Conservation (phyloP, 2,329 filamentous ascomycete species). For the Talaromyces sp. region DNA sequence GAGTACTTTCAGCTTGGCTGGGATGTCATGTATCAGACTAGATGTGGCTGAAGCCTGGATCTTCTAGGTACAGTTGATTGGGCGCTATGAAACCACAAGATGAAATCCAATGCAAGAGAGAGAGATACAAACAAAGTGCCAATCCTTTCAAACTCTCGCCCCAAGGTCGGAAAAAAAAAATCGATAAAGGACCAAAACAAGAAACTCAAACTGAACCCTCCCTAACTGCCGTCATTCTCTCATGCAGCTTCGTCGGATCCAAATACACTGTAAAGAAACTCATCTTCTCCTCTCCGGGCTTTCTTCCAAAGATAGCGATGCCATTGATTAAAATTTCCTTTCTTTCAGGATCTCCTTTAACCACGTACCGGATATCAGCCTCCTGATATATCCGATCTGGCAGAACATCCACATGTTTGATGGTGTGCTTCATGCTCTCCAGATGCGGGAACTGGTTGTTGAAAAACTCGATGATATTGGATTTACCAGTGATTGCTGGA, state of each 20-base stretch:
- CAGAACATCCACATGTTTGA: conserved; percentile 13
- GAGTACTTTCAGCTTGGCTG: not conserved
- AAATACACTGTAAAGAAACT: conserved; percentile 11
- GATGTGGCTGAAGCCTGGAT: not conserved
- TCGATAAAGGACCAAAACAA: not conserved
- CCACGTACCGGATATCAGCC: conserved; percentile 10
- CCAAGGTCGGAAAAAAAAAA: too few relatives aligned
- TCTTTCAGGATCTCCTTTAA: conserved; percentile 10
- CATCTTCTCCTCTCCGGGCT: conserved; percentile 6
- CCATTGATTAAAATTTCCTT: conserved; percentile 9
- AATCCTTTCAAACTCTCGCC: too few relatives aligned
- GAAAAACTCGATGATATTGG: conserved; percentile 7
- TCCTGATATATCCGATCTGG: conserved; percentile 14
- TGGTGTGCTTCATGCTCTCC: conserved; percentile 13
- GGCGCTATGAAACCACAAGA: not conserved
- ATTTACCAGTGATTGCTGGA: conserved; percentile 3
- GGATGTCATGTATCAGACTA: not conserved
- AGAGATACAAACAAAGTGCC: not conserved
- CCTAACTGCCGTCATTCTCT: conserved; percentile 6
- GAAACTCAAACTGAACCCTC: not conserved
- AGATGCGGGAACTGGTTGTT: not conserved
- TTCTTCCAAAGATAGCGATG: conserved; percentile 11
- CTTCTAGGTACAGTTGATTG: not conserved
- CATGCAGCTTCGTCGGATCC: conserved; percentile 6
- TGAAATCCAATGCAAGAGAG: not conserved